These are phyloP conservation scores for Cystobasidiaceae sp. DNA, from an alignment of 1,284 basidiomycete species.

Conservation along the genomic window DNA sequence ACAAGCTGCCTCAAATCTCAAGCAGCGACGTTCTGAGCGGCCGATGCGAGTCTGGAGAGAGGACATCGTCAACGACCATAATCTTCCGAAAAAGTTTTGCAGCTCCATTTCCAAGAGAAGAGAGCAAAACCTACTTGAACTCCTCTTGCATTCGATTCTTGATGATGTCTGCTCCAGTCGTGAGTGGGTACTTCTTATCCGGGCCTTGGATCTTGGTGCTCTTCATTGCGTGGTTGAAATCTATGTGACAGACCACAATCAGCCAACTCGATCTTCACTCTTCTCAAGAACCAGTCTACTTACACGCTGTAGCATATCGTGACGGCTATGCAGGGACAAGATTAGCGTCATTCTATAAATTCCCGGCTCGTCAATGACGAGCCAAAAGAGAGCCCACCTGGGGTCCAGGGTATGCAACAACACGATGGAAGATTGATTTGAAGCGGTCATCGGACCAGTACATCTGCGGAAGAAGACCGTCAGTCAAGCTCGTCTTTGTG, in stretches of 20 bases:
- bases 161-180: neutral
- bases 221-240: neutral
- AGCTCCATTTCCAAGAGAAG: no score
- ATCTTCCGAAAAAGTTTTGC: neutral
- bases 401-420: conserved; percentile 20
- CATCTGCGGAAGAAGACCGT: conserved; percentile 32
- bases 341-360: no score
- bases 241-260: neutral
- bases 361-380: no score
- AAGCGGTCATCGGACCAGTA: conserved; percentile 42
- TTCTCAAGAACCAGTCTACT: neutral
- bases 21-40: no score
- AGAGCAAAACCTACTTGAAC: neutral
- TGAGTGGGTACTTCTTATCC: neutral
- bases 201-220: neutral
- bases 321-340: no score
- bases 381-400: no score
- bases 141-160: neutral
- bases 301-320: neutral
- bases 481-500: conserved; percentile 6
- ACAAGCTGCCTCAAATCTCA: no score
- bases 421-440: conserved; percentile 43
- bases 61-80: neutral
- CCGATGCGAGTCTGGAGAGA: neutral
- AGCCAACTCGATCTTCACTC: neutral